Conservation (phyloP, 306 rosid genomes). For the Vigna hirtella region DNA sequence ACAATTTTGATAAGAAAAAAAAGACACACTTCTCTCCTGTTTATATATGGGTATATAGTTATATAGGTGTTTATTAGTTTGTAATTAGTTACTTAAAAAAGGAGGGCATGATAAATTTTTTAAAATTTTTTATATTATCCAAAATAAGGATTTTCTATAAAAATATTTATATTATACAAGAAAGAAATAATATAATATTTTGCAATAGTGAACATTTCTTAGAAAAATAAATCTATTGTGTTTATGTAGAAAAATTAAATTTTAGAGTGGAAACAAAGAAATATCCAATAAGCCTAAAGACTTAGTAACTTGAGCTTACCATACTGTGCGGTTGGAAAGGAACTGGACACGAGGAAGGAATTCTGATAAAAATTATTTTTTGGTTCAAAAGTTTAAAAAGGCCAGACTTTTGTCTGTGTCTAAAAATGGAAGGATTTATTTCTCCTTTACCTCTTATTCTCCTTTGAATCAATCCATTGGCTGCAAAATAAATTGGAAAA, state of each 20-base stretch:
- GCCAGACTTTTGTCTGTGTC: background rate
- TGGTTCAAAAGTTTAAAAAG: background rate
- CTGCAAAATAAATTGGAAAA: constrained; percentile 2
- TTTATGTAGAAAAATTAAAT: background rate
- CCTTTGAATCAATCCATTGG: background rate
- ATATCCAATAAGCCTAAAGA: constrained; percentile 15
- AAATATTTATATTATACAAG: background rate
- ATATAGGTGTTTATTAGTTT: background rate
- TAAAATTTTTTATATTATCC: background rate
- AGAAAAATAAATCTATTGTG: background rate
- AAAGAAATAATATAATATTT: background rate
- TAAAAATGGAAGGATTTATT: background rate
- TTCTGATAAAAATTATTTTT: background rate
- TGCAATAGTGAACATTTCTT: background rate
- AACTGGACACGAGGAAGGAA: too few species aligned
- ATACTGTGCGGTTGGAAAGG: background rate
- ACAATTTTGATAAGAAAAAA: too few species aligned
- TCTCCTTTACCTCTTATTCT: constrained; percentile 4
- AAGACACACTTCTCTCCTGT: too few species aligned
- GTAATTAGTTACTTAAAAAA: background rate
- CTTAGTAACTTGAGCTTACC: constrained; percentile 33
- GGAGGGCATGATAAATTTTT: background rate
- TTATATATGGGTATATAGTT: too few species aligned
- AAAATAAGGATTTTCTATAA: background rate
- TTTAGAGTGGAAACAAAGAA: constrained; percentile 16